Base-by-base conservation (phyloP, 257 asterid species). In the Solanum pennellii region DNA sequence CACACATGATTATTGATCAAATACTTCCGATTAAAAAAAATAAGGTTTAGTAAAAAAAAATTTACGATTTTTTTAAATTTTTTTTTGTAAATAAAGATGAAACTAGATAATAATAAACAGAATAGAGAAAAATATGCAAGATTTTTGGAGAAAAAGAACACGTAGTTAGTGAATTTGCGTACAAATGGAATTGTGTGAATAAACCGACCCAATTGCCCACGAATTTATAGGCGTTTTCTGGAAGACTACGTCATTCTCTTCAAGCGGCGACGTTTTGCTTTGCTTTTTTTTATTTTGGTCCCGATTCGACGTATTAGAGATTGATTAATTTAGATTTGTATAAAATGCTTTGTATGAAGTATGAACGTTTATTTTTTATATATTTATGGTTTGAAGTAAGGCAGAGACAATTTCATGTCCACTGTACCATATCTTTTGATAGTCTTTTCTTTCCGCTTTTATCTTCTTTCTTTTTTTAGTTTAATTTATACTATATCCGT, bases 1-100 rank as follows among this genome's bases (percentile, higher is more conserved):
- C 99, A 91, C 99, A 95, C 99, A 97, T 94, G 86, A 74, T 91
- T 35, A 82, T 45, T 15, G n/a, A 77, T 44, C 39, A 44, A 27
- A 27, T 15, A 45, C 9, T 14, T 37, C 0, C 39, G 39, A 37
- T 37, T 1, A 1, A 6, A 35, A 35, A 37, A 37, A 37, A 37
- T 5, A 23, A 31, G 21, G 33, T 66, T 1, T 39, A 75, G 56
- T 39, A 21, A 37, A 39, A 39, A 1, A 37, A 37, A 1, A 7
- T 7, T 35, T 16, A 16, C 27, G 5, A 29, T 2, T 5, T 49
- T 6, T 49, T 47, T 68, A 37, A 37, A 14, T 7, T 14, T 12
- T 7, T 68, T 69, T 69, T 69, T 29, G 72, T 2, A 65, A 11
- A 5, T 11, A 65, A 13, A 65, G 18, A 12, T 56, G 65, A 56